Percentiles rank a stretch among this genome's conserved stretches.
Evolutionary conservation across 2,329 filamentous ascomycete genomes (phyloP).

Genomic region (Nakataea oryzae): DNA sequence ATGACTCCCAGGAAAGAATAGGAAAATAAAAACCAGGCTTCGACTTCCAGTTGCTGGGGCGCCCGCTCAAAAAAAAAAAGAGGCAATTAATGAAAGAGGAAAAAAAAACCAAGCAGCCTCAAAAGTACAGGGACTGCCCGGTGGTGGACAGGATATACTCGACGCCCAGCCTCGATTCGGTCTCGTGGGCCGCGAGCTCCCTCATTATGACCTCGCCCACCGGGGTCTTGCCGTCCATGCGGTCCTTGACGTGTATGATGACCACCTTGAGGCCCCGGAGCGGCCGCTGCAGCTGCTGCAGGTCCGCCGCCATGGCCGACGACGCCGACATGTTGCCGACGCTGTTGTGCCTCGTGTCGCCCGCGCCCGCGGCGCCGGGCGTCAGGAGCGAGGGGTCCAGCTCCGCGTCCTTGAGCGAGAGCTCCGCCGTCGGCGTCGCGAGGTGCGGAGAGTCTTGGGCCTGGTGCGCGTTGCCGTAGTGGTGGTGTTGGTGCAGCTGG

Average conservation of each 20-base stretch:
- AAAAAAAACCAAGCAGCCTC: slow-evolving; percentile 7
- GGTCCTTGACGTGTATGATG: slow-evolving; percentile 91
- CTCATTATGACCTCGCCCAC: slow-evolving; percentile 57
- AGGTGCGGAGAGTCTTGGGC: slow-evolving; percentile 28
- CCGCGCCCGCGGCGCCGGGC: slow-evolving; percentile 2
- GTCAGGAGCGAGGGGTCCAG: slow-evolving; percentile 5
- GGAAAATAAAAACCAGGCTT: background rate
- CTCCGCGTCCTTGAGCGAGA: slow-evolving; percentile 29
- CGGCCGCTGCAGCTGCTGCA: slow-evolving; percentile 22
- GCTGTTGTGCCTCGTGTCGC: background rate
- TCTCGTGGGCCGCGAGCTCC: slow-evolving; percentile 59
- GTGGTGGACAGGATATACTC: slow-evolving; percentile 63
- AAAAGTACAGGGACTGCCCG: slow-evolving; percentile 50
- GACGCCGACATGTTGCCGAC: slow-evolving; percentile 1
- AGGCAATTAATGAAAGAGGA: background rate
- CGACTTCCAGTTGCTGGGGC: background rate
- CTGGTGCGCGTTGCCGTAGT: background rate
- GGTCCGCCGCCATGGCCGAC: background rate
- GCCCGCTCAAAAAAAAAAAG: background rate
- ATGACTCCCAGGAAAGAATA: background rate
- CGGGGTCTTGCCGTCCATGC: slow-evolving; percentile 57
- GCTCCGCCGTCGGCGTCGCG: slow-evolving; percentile 35
- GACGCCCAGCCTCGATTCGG: slow-evolving; percentile 59
- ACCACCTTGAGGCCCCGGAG: slow-evolving; percentile 69
- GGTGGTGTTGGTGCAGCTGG: no score